Evolutionary conservation across 192 early-diverging fungal species (phyloP).

Genomic region (Coemansia sp.): DNA sequence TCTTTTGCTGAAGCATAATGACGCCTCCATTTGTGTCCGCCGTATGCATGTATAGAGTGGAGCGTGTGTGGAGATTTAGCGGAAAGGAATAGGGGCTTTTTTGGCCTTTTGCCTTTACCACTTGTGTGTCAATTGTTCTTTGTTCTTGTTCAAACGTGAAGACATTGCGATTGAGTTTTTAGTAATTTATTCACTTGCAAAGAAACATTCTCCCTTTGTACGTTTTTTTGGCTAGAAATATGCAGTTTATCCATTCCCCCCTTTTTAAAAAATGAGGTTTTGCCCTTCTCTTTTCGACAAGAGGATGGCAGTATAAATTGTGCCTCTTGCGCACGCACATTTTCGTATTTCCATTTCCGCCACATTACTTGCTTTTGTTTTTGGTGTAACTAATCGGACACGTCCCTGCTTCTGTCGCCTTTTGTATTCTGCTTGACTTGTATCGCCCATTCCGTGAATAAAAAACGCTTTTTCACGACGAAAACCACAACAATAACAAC

Average conservation of each 20-base stretch:
- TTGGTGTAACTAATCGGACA: constrained; percentile 1
- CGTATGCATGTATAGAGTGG: constrained; percentile 4
- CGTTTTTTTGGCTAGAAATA: background rate
- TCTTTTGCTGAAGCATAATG: background rate
- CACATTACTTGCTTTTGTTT: constrained; percentile 1
- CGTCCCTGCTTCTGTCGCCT: background rate
- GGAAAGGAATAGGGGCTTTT: background rate
- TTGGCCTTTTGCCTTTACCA: background rate
- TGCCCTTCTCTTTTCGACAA: background rate
- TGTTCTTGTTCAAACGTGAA: background rate
- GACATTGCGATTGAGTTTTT: background rate
- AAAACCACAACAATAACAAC: background rate
- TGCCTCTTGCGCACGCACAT: background rate
- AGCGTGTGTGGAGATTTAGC: background rate
- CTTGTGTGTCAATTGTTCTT: background rate
- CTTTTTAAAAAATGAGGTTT: background rate
- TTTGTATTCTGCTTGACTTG: background rate
- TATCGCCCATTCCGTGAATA: background rate
- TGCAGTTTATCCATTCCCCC: background rate
- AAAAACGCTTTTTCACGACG: background rate
- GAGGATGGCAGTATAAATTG: background rate
- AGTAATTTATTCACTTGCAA: background rate
- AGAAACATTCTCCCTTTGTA: background rate
- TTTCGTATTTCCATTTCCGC: background rate
- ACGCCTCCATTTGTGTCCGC: constrained; percentile 1